phyloP scores from a whole-genome alignment of 306 rosid species.

The Adenanthera pavonina region DNA sequence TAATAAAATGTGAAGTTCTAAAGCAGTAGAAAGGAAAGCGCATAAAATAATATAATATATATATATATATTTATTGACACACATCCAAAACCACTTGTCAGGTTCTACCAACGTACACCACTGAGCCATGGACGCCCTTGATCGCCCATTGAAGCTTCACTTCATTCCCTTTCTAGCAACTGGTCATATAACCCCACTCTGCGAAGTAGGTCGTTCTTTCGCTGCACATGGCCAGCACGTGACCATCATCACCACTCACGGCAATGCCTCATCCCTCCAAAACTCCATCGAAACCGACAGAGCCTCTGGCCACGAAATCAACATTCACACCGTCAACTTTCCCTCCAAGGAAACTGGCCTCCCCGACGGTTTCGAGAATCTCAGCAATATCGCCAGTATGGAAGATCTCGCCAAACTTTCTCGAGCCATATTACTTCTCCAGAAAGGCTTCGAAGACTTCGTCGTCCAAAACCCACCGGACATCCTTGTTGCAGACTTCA shows the following conservation, averaged over 20 bases:
- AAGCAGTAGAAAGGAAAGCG: no score
- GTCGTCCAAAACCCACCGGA: background rate
- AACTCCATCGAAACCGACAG: background rate
- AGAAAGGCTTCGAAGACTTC: background rate
- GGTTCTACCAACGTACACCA: no score
- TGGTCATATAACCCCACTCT: conserved; percentile 37
- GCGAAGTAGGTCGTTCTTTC: conserved; percentile 37
- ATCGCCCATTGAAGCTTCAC: conserved; percentile 22
- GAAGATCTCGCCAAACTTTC: background rate
- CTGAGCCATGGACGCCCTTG: background rate
- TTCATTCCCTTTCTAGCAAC: conserved; percentile 33
- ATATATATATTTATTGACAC: no score
- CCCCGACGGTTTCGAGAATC: conserved; percentile 37
- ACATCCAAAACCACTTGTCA: no score
- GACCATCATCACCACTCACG: conserved; percentile 38
- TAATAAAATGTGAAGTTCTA: no score
- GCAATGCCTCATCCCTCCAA: background rate
- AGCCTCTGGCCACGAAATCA: conserved; percentile 8
- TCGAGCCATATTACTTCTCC: background rate
- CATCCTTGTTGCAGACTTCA: background rate
- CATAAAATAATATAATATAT: no score
- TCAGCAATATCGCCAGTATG: background rate
- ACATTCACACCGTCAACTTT: conserved; percentile 28
- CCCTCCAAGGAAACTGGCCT: conserved; percentile 38
- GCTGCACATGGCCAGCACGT: conserved; percentile 33